Conservation (phyloP, 2,329 filamentous ascomycete genomes). For the Pezizomycotina sp. region DNA sequence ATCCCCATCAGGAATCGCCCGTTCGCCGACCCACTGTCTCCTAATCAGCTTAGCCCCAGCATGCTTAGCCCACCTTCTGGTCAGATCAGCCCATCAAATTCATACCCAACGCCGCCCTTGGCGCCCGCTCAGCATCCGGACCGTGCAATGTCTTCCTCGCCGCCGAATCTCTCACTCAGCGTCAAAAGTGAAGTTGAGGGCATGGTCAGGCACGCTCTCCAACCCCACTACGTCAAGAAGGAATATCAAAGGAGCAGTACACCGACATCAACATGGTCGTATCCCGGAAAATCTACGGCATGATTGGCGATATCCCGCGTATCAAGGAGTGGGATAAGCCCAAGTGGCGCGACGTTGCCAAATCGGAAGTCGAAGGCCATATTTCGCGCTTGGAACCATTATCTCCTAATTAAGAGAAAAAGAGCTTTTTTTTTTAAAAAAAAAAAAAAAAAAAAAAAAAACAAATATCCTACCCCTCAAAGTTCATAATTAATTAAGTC, state of each 20-base stretch:
- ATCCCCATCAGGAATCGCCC: no score
- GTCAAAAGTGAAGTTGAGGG: slow-evolving; percentile 78
- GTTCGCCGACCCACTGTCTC: no score
- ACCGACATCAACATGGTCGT: slow-evolving; percentile 81
- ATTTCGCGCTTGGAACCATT: slow-evolving; percentile 10
- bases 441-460: background rate
- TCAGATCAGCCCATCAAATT: slow-evolving; percentile 40
- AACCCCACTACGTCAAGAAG: slow-evolving; percentile 63
- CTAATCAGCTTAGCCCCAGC: slow-evolving; percentile 38
- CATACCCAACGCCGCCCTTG: slow-evolving; percentile 9
- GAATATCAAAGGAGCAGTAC: slow-evolving; percentile 76
- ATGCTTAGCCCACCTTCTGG: slow-evolving; percentile 32
- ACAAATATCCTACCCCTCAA: no score
- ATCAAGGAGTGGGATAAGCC: slow-evolving; percentile 16
- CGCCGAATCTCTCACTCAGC: slow-evolving; percentile 52
- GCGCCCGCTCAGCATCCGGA: slow-evolving; percentile 42
- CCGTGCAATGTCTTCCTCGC: no score
- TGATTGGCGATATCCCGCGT: slow-evolving; percentile 18
- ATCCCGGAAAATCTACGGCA: slow-evolving; percentile 70
- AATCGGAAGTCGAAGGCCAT: slow-evolving; percentile 29
- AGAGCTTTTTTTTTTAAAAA: no score
- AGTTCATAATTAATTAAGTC: no score
- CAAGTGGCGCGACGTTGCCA: slow-evolving; percentile 31
- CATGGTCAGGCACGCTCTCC: slow-evolving; percentile 69
- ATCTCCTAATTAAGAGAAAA: no score